These are phyloP conservation scores for Pachyrhizus erosus DNA, from an alignment of 306 rosid species.

Conservation along the genomic window DNA sequence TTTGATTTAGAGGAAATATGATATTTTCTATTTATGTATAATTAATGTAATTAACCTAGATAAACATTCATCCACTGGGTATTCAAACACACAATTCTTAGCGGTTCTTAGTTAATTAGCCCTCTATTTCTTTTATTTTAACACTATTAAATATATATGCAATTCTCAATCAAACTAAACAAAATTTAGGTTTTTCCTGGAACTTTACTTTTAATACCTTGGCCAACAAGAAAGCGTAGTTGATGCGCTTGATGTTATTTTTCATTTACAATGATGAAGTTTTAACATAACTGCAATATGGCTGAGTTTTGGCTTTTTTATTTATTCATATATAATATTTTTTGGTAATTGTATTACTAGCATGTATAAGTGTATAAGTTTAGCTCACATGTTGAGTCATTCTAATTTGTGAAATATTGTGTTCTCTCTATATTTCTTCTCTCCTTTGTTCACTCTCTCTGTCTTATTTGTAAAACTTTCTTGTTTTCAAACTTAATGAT, in stretches of 20 bases:
- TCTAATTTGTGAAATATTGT: constrained; percentile 10
- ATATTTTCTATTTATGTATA: too few relatives aligned
- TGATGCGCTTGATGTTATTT: neutral
- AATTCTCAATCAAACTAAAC: neutral
- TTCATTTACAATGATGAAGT: neutral
- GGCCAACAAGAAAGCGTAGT: neutral
- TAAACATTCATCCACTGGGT: too few relatives aligned
- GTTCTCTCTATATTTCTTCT: neutral
- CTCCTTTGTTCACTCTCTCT: neutral
- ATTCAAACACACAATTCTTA: too few relatives aligned
- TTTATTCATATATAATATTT: too few relatives aligned
- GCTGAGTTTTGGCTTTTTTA: neutral
- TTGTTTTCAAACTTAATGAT: neutral
- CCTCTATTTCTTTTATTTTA: too few relatives aligned
- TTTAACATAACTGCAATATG: neutral
- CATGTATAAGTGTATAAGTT: neutral
- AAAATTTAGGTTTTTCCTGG: neutral
- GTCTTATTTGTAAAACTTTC: neutral
- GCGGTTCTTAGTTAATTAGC: too few relatives aligned
- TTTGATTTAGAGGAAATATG: too few relatives aligned
- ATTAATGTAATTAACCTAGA: too few relatives aligned
- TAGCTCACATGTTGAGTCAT: neutral
- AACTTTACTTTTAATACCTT: neutral
- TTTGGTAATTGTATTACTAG: neutral
- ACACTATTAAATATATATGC: neutral